A percentile compares a stretch with the other conserved stretches of the same genome.
Evolutionary conservation across 352 stramenopile genomes (phyloP).

Genomic region (Pelagophyceae sp.): DNA sequence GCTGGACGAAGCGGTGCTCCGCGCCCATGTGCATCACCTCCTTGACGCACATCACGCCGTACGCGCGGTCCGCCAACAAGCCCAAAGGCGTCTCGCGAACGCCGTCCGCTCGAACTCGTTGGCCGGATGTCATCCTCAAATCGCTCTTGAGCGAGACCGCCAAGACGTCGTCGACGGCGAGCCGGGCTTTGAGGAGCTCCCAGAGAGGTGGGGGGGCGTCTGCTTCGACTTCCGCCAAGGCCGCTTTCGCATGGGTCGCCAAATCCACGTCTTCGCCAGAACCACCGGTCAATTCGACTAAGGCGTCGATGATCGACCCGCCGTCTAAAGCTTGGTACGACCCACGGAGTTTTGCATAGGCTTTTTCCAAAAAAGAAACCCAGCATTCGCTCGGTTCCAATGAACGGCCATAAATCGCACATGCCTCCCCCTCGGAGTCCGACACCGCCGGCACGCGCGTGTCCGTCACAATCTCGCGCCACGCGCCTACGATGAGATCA

Average conservation of each 20-base stretch:
- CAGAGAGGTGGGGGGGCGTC: no score
- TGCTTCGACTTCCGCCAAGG: no score
- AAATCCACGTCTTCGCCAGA: slow-evolving; percentile 53
- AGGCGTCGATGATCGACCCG: slow-evolving; percentile 56
- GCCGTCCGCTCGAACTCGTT: slow-evolving; percentile 22
- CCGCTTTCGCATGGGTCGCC: not conserved
- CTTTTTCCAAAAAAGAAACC: slow-evolving; percentile 71
- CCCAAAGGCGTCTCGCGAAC: slow-evolving; percentile 51
- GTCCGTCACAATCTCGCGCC: slow-evolving; percentile 72
- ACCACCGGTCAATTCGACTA: slow-evolving; percentile 73
- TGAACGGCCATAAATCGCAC: slow-evolving; percentile 55
- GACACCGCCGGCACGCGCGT: slow-evolving; percentile 54
- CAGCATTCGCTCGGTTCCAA: slow-evolving; percentile 71
- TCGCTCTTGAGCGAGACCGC: slow-evolving; percentile 44
- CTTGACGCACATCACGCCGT: slow-evolving; percentile 45
- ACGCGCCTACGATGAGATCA: no score
- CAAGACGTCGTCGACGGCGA: slow-evolving; percentile 51
- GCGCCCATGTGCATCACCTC: slow-evolving; percentile 51
- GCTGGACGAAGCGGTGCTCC: slow-evolving; percentile 66
- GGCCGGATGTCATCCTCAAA: not conserved
- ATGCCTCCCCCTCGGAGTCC: slow-evolving; percentile 39
- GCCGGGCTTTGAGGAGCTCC: slow-evolving; percentile 7
- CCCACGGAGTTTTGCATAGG: slow-evolving; percentile 73
- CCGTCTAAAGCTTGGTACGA: slow-evolving; percentile 50
- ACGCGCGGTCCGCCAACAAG: slow-evolving; percentile 63